Conservation (phyloP, 1,284 basidiomycete species). For the Moesziomyces parantarcticus region DNA sequence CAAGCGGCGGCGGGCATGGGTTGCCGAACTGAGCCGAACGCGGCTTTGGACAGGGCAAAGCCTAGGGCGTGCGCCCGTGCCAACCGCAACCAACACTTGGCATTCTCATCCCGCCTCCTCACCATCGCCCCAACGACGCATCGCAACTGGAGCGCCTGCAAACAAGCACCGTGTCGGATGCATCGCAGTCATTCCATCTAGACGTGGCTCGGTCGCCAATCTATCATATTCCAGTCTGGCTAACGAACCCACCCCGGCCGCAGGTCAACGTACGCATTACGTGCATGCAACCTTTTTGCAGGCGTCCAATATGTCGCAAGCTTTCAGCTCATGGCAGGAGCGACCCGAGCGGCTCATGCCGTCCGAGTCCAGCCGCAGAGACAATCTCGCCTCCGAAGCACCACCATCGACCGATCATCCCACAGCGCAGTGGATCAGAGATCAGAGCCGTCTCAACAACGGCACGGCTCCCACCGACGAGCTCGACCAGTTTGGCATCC, state of each 20-base stretch:
- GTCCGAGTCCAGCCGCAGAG: constrained; percentile 3
- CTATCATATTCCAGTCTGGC: no score
- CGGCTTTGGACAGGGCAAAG: no score
- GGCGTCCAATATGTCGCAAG: constrained; percentile 22
- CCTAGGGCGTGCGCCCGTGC: constrained; percentile 32
- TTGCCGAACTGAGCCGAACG: constrained; percentile 23
- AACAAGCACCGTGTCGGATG: not conserved
- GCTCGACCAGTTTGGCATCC: constrained; percentile 39
- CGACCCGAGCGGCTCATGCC: constrained; percentile 35
- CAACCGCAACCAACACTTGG: constrained; percentile 18
- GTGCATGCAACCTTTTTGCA: not conserved
- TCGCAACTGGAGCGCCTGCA: no score
- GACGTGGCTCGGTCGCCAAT: not conserved
- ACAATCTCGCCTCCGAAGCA: not conserved
- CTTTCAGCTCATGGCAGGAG: constrained; percentile 39
- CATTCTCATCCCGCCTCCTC: not conserved
- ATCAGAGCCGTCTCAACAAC: constrained; percentile 16
- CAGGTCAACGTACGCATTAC: not conserved
- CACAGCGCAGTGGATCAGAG: constrained; percentile 25
- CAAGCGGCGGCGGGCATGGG: not conserved
- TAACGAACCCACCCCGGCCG: no score
- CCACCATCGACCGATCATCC: constrained; percentile 4
- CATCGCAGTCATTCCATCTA: not conserved
- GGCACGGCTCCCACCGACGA: constrained; percentile 16
- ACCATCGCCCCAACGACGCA: not conserved